These are phyloP conservation scores for Bonia amplexicaulis DNA, from an alignment of 176 grass and related monocot genomes.

Conservation along the genomic window DNA sequence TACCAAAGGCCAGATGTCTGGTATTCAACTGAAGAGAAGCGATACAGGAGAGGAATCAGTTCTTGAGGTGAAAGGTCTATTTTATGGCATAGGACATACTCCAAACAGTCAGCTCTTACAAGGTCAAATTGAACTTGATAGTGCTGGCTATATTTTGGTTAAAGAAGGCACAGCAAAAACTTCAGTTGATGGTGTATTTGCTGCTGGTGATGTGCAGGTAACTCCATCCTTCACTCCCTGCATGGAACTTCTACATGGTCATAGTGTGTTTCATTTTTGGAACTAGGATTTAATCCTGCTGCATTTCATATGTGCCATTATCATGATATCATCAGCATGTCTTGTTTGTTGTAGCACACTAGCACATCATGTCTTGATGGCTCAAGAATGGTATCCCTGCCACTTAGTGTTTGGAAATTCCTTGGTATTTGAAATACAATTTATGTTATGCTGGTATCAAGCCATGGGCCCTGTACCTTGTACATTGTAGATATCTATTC, in stretches of 20 bases:
- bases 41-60: constrained; percentile 66
- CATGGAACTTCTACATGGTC: constrained; percentile 9
- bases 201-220: constrained; percentile 99
- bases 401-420: constrained; percentile 2
- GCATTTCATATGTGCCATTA: neutral
- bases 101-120: constrained; percentile 90
- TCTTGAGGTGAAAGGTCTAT: constrained; percentile 91
- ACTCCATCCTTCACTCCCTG: neutral
- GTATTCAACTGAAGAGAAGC: constrained; percentile 59
- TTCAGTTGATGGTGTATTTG: constrained; percentile 93
- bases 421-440: neutral
- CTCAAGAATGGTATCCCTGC: neutral
- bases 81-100: constrained; percentile 94
- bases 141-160: constrained; percentile 77
- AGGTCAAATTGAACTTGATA: constrained; percentile 90
- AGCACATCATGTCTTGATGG: neutral
- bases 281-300: neutral
- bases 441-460: neutral
- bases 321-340: neutral
- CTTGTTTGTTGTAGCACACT: neutral
- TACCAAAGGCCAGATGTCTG: constrained; percentile 88
- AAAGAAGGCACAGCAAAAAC: constrained; percentile 78
- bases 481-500: neutral
- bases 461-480: neutral
- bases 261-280: neutral